Percentiles rank a stretch among this genome's conserved stretches.
Evolutionary conservation across 495 filamentous ascomycete species (phyloP).

Genomic region (Rhypophila decipiens): DNA sequence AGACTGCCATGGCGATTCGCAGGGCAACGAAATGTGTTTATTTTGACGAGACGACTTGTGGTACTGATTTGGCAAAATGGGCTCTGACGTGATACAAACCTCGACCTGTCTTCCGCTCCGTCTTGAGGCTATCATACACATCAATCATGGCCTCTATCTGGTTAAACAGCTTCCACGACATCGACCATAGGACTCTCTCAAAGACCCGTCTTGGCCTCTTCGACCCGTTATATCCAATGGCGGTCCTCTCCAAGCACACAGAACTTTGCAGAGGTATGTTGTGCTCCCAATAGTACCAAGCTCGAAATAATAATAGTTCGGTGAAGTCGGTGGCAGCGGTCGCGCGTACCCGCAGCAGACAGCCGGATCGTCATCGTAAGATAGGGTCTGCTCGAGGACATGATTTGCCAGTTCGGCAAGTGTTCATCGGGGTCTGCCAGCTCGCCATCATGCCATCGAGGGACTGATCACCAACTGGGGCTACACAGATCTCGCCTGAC

Average conservation of each 20-base stretch:
- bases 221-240: neutral
- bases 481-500: too few species aligned
- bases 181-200: too few species aligned
- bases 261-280: conserved; percentile 4
- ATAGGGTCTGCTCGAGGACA: too few species aligned
- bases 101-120: too few species aligned
- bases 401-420: too few species aligned
- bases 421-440: neutral
- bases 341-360: conserved; percentile 1
- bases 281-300: conserved; percentile 12
- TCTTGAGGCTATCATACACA: too few species aligned
- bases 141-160: neutral
- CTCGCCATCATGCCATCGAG: neutral
- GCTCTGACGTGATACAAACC: too few species aligned
- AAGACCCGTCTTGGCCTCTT: neutral
- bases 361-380: neutral
- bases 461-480: too few species aligned
- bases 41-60: too few species aligned
- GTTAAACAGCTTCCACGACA: neutral
- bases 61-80: too few species aligned
- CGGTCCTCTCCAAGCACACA: neutral
- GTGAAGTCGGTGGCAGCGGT: conserved; percentile 4
- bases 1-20: too few species aligned
- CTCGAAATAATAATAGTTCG: neutral
- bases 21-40: too few species aligned